These are phyloP conservation scores for Dictyostelium intermedium DNA, from an alignment of 78 protist species.

Conservation along the genomic window DNA sequence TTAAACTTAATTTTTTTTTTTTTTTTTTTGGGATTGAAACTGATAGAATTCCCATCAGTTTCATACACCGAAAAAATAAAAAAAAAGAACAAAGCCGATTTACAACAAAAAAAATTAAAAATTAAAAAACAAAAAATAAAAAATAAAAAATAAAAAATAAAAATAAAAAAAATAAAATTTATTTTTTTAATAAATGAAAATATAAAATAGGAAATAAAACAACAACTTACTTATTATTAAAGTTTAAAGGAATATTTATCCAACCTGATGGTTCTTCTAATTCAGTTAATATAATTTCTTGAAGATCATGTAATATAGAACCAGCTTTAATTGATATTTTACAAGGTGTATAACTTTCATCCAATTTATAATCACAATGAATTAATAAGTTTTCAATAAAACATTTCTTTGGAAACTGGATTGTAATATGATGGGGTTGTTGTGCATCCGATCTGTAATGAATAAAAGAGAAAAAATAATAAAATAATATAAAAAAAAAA, in stretches of 20 bases:
- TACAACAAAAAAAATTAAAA: not conserved
- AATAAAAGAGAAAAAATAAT: not conserved
- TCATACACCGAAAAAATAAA: too few species aligned
- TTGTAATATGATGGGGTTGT: conserved; percentile 77
- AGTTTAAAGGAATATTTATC: conserved; percentile 56
- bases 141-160: not conserved
- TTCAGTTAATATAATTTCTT: conserved; percentile 35
- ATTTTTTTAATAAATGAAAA: too few species aligned
- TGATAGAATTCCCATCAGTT: too few species aligned
- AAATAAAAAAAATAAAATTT: too few species aligned
- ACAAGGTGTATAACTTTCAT: conserved; percentile 83
- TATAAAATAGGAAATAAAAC: not conserved
- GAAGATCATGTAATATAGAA: conserved; percentile 59
- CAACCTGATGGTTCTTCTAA: conserved; percentile 69
- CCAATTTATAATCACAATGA: conserved; percentile 46
- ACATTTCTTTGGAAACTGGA: conserved; percentile 67
- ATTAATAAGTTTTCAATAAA: conserved; percentile 36
- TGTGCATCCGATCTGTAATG: conserved; percentile 73
- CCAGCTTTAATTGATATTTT: conserved; percentile 65
- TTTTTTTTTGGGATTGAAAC: too few species aligned
- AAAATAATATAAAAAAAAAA: not conserved
- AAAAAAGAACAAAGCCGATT: not conserved
- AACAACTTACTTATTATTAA: not conserved
- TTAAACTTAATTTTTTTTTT: too few species aligned
- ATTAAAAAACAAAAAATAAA: not conserved